phyloP scores from a whole-genome alignment of 176 grass and related monocot species.

The Hordeum marinum region DNA sequence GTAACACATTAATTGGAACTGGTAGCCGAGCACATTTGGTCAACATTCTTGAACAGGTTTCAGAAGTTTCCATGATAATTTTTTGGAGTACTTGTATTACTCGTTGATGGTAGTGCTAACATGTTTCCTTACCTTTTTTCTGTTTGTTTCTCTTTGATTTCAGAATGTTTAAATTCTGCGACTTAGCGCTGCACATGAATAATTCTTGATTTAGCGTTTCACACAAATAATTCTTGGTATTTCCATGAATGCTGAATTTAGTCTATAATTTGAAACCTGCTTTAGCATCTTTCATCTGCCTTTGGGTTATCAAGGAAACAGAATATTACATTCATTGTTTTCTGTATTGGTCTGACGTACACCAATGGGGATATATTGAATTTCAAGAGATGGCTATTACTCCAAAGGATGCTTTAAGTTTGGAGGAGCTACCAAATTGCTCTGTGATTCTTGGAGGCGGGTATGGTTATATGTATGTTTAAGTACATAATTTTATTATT shows the following conservation, averaged over 20 bases:
- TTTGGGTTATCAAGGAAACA: background rate
- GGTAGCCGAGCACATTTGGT: conserved; percentile 66
- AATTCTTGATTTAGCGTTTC: background rate
- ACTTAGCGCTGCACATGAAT: too few species aligned
- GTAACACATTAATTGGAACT: conserved; percentile 77
- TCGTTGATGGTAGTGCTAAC: background rate
- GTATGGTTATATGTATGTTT: conserved; percentile 30
- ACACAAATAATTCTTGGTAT: background rate
- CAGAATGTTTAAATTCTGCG: background rate
- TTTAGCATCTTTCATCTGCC: background rate
- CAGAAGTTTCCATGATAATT: background rate
- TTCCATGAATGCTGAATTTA: too few species aligned
- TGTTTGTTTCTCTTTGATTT: background rate
- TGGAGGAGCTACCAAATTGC: conserved; percentile 80
- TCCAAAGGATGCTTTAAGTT: conserved; percentile 91
- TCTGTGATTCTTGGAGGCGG: conserved; percentile 85
- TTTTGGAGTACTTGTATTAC: background rate
- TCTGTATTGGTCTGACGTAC: background rate
- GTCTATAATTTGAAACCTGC: too few species aligned
- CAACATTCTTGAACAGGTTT: conserved; percentile 86
- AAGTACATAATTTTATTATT: background rate
- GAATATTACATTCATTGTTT: background rate
- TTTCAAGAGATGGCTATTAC: conserved; percentile 87
- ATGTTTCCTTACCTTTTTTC: background rate
- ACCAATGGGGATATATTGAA: background rate